Percentiles rank a stretch among this genome's conserved stretches.
Evolutionary conservation across 169 alveolate genomes (phyloP).

Genomic region (Toxoplasma gondii): DNA sequence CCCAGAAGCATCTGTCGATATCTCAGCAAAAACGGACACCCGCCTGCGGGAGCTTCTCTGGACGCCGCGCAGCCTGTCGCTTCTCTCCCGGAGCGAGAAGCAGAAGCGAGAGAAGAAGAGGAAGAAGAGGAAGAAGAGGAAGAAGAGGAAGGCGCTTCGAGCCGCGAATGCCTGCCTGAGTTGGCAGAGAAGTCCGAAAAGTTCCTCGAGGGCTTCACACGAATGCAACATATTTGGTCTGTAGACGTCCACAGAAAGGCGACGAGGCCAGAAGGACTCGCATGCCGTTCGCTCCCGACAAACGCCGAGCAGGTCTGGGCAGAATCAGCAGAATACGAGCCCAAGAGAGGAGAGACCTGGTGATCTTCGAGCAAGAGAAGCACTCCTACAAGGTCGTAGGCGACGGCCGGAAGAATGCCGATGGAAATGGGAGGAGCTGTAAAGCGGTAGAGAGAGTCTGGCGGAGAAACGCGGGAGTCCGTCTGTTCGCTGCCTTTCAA

Average conservation of each 20-base stretch:
- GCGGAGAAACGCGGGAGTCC: no score
- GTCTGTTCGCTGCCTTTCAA: no score
- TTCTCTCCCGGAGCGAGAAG: neutral
- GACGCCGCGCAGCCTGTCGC: neutral
- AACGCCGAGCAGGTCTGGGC: neutral
- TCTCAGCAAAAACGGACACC: neutral
- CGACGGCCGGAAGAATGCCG: neutral
- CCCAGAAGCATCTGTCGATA: neutral
- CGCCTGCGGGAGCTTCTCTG: neutral
- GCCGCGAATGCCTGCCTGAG: no score
- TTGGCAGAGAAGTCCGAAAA: no score
- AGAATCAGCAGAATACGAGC: neutral
- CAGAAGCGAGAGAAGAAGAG: neutral
- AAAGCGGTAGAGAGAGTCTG: no score
- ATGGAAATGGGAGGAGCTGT: neutral
- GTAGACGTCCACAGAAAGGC: neutral
- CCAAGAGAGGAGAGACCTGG: neutral
- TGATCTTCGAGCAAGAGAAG: neutral
- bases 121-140: neutral
- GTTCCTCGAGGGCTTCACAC: neutral
- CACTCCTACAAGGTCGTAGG: slow-evolving; percentile 19
- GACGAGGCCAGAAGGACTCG: neutral
- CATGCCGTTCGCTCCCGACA: neutral
- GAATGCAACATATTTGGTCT: neutral
- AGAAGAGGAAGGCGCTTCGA: neutral